Percentiles rank a stretch among this genome's conserved stretches.
Conservation (phyloP, 352 stramenopile genomes). For the Phytophthora podocarpi region DNA sequence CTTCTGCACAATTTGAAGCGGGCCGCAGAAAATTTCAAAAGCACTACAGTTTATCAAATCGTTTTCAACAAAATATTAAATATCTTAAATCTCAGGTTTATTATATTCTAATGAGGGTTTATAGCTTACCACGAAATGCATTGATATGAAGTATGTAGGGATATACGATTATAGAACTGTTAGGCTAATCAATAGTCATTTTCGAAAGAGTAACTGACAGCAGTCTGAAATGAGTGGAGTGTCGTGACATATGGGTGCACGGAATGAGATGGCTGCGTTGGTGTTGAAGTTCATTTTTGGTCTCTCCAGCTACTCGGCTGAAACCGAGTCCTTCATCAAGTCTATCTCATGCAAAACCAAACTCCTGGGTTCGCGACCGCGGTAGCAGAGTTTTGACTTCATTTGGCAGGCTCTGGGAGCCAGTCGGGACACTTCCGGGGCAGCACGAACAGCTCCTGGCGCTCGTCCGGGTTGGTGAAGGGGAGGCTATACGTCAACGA, state of each 20-base stretch:
- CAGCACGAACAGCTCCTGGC: constrained; percentile 78
- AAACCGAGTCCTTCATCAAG: constrained; percentile 22
- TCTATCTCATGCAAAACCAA: constrained; percentile 21
- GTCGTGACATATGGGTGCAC: too few relatives aligned
- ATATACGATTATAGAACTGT: too few relatives aligned
- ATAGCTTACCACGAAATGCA: too few relatives aligned
- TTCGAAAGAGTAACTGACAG: too few relatives aligned
- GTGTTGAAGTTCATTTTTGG: constrained; percentile 19
- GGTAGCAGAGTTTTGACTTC: not conserved
- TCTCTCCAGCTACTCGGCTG: constrained; percentile 11
- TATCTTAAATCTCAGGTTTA: too few relatives aligned
- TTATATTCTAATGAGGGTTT: too few relatives aligned
- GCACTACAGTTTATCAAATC: too few relatives aligned
- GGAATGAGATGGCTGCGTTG: too few relatives aligned
- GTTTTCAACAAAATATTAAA: too few relatives aligned
- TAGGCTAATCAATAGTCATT: too few relatives aligned
- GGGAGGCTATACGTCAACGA: constrained; percentile 70
- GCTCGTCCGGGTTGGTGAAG: constrained; percentile 71
- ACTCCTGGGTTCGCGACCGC: not conserved
- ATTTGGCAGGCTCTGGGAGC: constrained; percentile 18
- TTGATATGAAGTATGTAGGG: too few relatives aligned
- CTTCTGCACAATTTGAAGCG: constrained; percentile 11
- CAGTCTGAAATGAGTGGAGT: too few relatives aligned
- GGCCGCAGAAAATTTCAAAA: constrained; percentile 17
- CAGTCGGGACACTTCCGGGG: constrained; percentile 63